Evolutionary conservation across 495 filamentous ascomycete species (phyloP).

Genomic region (Clohesyomyces aquaticus): DNA sequence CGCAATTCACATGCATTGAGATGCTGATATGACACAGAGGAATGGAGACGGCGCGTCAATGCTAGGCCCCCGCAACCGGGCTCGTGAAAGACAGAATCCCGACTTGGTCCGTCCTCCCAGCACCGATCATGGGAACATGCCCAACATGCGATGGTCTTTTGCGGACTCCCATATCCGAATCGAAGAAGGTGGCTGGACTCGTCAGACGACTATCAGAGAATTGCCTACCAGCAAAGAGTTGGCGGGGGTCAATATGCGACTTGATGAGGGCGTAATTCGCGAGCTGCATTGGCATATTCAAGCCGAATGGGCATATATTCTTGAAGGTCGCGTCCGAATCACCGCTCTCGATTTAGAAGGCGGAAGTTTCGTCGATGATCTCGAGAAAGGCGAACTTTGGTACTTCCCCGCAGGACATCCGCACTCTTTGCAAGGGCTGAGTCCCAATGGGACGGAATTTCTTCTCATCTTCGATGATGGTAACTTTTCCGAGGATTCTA

Average conservation of each 20-base stretch:
- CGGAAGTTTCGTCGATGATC: constrained; percentile 69
- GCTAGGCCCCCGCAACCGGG: constrained; percentile 66
- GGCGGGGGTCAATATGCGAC: constrained; percentile 79
- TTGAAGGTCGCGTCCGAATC: constrained; percentile 59
- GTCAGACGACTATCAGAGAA: constrained; percentile 72
- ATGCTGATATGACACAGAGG: constrained; percentile 46
- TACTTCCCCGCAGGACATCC: constrained; percentile 75
- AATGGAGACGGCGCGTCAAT: constrained; percentile 66
- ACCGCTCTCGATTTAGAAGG: constrained; percentile 67
- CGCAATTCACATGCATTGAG: too few relatives aligned
- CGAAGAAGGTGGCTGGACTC: constrained; percentile 66
- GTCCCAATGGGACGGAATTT: constrained; percentile 70
- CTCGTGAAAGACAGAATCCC: constrained; percentile 65
- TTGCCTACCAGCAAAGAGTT: constrained; percentile 67
- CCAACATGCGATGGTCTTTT: constrained; percentile 73
- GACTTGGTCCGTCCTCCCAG: constrained; percentile 69
- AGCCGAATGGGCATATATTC: constrained; percentile 71
- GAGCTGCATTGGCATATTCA: constrained; percentile 77
- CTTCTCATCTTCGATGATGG: constrained; percentile 72
- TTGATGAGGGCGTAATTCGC: constrained; percentile 70
- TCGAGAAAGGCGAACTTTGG: constrained; percentile 73
- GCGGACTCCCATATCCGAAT: constrained; percentile 66
- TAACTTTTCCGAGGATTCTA: constrained; percentile 70
- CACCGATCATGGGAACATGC: constrained; percentile 64
- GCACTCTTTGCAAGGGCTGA: constrained; percentile 69